phyloP scores from a whole-genome alignment of 352 stramenopile genomes.

The Pythium angustatum region DNA sequence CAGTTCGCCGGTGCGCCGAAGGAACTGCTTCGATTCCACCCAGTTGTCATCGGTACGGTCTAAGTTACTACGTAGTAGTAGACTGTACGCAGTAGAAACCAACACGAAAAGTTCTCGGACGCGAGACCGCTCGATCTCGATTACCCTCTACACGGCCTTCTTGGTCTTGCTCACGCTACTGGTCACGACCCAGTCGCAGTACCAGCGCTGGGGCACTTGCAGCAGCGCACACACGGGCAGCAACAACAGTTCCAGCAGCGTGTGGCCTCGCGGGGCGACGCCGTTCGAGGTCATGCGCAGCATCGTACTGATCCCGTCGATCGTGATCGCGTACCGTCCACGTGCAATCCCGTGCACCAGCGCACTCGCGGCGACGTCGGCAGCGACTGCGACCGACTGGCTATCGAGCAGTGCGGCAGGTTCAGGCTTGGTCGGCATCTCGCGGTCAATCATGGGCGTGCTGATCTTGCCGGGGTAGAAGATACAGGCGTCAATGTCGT shows the following conservation, averaged over 20 bases:
- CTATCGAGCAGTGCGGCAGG: not conserved
- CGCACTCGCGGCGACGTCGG: constrained; percentile 40
- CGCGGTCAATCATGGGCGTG: constrained; percentile 26
- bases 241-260: constrained; percentile 47
- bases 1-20: too few relatives aligned
- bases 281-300: constrained; percentile 56
- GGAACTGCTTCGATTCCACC: too few relatives aligned
- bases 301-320: constrained; percentile 48
- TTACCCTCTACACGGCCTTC: not conserved
- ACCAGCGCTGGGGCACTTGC: constrained; percentile 8
- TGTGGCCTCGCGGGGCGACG: constrained; percentile 55
- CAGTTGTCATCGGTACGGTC: too few relatives aligned
- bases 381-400: not conserved
- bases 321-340: constrained; percentile 65
- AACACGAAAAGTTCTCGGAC: too few relatives aligned
- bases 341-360: constrained; percentile 49
- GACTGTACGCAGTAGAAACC: too few relatives aligned
- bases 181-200: constrained; percentile 10
- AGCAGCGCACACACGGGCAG: constrained; percentile 19
- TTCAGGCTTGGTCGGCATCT: constrained; percentile 7
- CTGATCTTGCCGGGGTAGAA: constrained; percentile 84
- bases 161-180: not conserved
- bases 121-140: too few relatives aligned
- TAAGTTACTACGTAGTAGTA: too few relatives aligned
- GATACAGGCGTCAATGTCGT: constrained; percentile 78